Evolutionary conservation across 1,284 basidiomycete species (phyloP).

Genomic region (Ceratobasidium theobromae): DNA sequence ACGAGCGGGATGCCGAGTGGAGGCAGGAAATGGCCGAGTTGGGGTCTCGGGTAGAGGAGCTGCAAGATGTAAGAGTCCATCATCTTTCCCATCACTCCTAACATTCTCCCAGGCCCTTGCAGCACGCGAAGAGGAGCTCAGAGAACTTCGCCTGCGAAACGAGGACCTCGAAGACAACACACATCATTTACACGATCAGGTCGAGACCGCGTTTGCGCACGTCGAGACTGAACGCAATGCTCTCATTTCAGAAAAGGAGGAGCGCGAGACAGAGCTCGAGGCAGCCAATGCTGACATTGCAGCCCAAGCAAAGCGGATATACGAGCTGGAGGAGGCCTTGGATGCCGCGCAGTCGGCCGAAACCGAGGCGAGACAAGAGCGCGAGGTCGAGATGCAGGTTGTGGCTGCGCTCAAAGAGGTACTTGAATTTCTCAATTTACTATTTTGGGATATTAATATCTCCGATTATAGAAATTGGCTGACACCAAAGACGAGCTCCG

Average conservation of each 20-base stretch:
- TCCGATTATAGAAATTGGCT: constrained; percentile 59
- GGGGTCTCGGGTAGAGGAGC: constrained; percentile 66
- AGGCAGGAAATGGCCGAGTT: constrained; percentile 73
- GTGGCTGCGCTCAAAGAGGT: constrained; percentile 78
- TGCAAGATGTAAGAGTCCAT: constrained; percentile 66
- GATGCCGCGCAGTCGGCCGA: constrained; percentile 46
- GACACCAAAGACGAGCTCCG: constrained; percentile 62
- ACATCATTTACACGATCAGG: constrained; percentile 67
- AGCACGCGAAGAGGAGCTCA: constrained; percentile 71
- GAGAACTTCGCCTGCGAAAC: constrained; percentile 69
- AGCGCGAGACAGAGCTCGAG: constrained; percentile 9
- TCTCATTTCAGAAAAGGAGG: constrained; percentile 27
- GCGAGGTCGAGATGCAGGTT: constrained; percentile 70
- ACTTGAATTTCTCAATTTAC: background rate
- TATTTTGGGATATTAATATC: constrained; percentile 26
- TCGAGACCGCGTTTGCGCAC: constrained; percentile 69
- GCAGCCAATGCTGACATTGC: constrained; percentile 29
- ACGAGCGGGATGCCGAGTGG: constrained; percentile 74
- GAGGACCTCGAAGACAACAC: constrained; percentile 68
- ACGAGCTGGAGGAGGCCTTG: constrained; percentile 58
- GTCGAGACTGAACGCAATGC: constrained; percentile 59
- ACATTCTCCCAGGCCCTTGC: constrained; percentile 53
- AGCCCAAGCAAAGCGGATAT: constrained; percentile 50
- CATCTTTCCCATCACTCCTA: background rate
- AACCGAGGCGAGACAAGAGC: constrained; percentile 69